Base-by-base conservation (phyloP, 2,329 filamentous ascomycete genomes). In the Verticillium longisporum region DNA sequence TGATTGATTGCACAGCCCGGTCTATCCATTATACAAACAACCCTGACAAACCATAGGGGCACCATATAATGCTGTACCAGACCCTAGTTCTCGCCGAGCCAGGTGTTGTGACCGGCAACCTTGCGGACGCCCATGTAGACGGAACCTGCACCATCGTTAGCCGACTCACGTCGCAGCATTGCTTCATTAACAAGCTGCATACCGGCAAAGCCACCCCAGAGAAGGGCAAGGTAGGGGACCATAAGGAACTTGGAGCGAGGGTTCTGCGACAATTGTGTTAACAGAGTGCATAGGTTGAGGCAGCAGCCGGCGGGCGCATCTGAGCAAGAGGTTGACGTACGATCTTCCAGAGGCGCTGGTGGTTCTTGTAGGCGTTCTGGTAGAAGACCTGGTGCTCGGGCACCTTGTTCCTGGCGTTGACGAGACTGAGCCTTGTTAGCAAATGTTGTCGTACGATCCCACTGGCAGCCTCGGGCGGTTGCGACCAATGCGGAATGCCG, bases 91-190 rank as follows among this genome's bases (percentile, higher is more conserved):
- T 84, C 81, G 72, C 81, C 78, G 70, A 86, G 90, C 87, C 87
- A 92, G 64, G 87, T 91, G 84, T 92, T 93, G 83, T 93, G 85
- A 71, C 90, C 90, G 65, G 87, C 73, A 66, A 90, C 78, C 80
- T 90, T 86, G 73, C 90, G 88, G 74, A 82, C 78, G 80, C 89
- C 87, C 79, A 88, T 88, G 80, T 90, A 94, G 77, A 91, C 78
- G 67, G 77, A 73, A 60, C 77, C 83, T 86, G 66, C 59, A 9
- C 10, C 9, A 10, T 14, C 45, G 6, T 32, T 37, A 56, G 37
- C 7, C 6, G 63, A 61, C 56, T 58, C n/a, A 36, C 38, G 6
- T 32, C 45, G 9, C 26, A 15, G 26, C n/a, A 15, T 26, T 55
- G 13, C 9, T 11, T 11, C 55, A 59, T 56, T 38, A 45, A 4